Evolutionary conservation across 768 basidiomycete species (phyloP), one percentile per base, ranked within the genome.

Genomic region (Macrolepiota albuminosa): DNA sequence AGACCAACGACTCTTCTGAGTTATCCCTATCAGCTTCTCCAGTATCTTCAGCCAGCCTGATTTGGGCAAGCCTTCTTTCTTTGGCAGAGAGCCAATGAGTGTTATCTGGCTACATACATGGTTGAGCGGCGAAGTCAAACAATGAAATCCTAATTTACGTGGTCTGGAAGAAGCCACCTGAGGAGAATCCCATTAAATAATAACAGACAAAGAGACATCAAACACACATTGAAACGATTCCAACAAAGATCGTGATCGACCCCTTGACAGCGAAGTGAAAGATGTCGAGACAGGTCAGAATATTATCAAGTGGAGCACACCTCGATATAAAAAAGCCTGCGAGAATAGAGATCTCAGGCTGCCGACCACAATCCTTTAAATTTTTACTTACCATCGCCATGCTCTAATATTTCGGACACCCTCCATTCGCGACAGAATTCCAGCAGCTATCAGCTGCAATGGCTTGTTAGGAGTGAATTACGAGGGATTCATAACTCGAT

Each of bases 311-410:
- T 11, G 11, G 33, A 18, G 26, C 43, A 57, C 67, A 81, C 86
- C 77, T 87, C 88, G 43, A 88, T 86, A 67, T 79, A 86, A 68
- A 90, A 89, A 34, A 89, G 64, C 88, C 87, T 85, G 60, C 1
- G 7, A 26, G 33, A 8, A 31, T 24, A 6, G 13, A 36, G 9
- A 53, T 11, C 14, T 29, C 31, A 45, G 21, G 36, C 26, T 36
- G 21, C 10, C 24, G 31, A 18, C 13, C 21, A 29, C 34, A 49
- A 48, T 54, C n/a, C 16, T 26, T 26, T 7, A 39, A 14, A 26
- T 21, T 14, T 18, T 31, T 18, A 29, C 21, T 16, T 18, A 84
- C 85, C 84, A 91, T 76, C 85, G 68, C 89, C 89, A 91, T 8
- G 86, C 87, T 34, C 83, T 67, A 43, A 88, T 84, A 1, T 87